Conservation (phyloP, 176 grass and related monocot species). For the Oryza glumipatula region DNA sequence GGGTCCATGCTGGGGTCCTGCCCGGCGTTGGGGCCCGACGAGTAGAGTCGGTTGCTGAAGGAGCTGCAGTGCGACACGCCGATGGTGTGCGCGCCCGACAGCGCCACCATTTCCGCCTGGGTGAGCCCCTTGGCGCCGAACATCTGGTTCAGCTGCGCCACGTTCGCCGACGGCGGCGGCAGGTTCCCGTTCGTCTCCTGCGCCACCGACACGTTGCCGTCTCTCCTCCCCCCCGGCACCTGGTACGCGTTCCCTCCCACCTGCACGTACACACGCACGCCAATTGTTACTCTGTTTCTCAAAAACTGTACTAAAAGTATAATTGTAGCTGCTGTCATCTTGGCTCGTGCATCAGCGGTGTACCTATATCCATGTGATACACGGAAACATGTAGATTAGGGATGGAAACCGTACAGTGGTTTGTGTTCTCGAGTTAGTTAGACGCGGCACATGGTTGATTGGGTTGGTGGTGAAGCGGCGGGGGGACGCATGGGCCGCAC, state of each 20-base stretch:
- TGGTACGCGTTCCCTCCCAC: constrained; percentile 59
- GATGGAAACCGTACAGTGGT: neutral
- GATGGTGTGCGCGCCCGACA: constrained; percentile 89
- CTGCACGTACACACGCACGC: constrained; percentile 20
- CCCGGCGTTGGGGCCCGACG: constrained; percentile 35
- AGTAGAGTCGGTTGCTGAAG: constrained; percentile 68
- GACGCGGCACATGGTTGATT: constrained; percentile 17
- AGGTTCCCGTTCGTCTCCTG: constrained; percentile 60
- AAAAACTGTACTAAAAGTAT: too few relatives aligned
- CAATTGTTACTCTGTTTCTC: neutral
- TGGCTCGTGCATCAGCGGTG: too few relatives aligned
- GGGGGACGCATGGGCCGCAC: neutral
- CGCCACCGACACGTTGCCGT: constrained; percentile 68
- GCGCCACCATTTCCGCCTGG: constrained; percentile 62
- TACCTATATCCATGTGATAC: neutral
- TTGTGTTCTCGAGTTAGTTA: neutral
- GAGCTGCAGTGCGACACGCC: constrained; percentile 77
- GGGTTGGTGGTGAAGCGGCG: neutral
- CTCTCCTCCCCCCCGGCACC: constrained; percentile 55
- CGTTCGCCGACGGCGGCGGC: constrained; percentile 51
- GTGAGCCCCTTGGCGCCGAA: constrained; percentile 64
- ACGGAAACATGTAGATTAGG: neutral
- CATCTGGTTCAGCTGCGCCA: constrained; percentile 54
- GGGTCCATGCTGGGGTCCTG: constrained; percentile 77
- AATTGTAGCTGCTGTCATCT: too few relatives aligned